Evolutionary conservation across 805 yeast genomes (phyloP).

Genomic region (Saccharomycopsis sp.): DNA sequence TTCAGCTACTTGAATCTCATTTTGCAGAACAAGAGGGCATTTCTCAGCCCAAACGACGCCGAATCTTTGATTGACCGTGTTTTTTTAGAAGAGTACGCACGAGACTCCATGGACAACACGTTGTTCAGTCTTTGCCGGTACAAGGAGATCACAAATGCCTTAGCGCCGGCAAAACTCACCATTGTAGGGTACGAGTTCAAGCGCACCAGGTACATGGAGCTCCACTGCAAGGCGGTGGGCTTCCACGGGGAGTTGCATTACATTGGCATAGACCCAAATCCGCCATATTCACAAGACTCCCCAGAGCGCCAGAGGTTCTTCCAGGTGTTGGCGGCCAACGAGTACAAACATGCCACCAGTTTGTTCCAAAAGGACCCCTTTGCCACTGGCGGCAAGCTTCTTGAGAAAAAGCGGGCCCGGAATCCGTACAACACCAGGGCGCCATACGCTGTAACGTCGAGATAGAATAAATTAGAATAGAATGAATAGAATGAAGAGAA

Average conservation of each 20-base stretch:
- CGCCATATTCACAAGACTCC: slow-evolving; percentile 27
- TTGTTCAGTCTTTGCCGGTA: slow-evolving; percentile 50
- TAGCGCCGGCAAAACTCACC: slow-evolving; percentile 47
- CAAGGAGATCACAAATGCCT: slow-evolving; percentile 33
- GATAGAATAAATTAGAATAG: too few relatives aligned
- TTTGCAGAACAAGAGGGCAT: slow-evolving; percentile 13
- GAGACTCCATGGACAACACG: slow-evolving; percentile 75
- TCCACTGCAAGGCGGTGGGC: slow-evolving; percentile 46
- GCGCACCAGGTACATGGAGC: slow-evolving; percentile 43
- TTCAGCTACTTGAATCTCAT: slow-evolving; percentile 37
- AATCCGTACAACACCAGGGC: slow-evolving; percentile 46
- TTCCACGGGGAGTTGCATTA: slow-evolving; percentile 34
- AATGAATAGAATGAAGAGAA: too few relatives aligned
- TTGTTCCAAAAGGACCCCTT: slow-evolving; percentile 48
- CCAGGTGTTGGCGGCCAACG: slow-evolving; percentile 38
- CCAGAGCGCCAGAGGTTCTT: slow-evolving; percentile 33
- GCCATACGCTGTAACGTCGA: too few relatives aligned
- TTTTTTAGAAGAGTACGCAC: slow-evolving; percentile 58
- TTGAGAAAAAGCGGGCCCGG: slow-evolving; percentile 41
- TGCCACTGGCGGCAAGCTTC: slow-evolving; percentile 36
- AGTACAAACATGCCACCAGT: slow-evolving; percentile 43
- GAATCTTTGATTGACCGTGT: slow-evolving; percentile 25
- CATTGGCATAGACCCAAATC: slow-evolving; percentile 50
- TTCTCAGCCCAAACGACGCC: slow-evolving; percentile 5
- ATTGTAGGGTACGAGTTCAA: slow-evolving; percentile 75